phyloP scores from a whole-genome alignment of 2,329 filamentous ascomycete genomes.

The Sporothrix pseudoabietina region DNA sequence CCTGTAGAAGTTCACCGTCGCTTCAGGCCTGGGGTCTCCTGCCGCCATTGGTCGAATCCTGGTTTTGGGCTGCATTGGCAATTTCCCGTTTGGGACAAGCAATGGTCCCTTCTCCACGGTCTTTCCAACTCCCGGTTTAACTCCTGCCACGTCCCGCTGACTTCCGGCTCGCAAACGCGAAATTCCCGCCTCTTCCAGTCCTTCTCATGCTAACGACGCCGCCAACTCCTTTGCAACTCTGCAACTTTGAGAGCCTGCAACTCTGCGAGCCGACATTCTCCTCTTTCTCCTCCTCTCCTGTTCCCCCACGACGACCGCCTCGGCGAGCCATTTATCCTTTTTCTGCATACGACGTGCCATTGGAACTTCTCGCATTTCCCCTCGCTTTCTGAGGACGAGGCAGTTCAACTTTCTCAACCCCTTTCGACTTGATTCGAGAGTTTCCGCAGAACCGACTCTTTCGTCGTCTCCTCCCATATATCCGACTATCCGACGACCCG shows the following conservation, averaged over 20 bases:
- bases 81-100: conserved; percentile 27
- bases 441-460: not conserved
- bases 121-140: not conserved
- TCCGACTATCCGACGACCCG: conserved; percentile 5
- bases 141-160: conserved; percentile 11
- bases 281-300: conserved; percentile 4
- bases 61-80: conserved; percentile 19
- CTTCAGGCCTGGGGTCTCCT: conserved; percentile 1
- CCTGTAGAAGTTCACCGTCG: conserved; percentile 1
- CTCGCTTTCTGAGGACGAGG: not conserved
- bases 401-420: not conserved
- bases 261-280: not conserved
- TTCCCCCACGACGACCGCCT: not conserved
- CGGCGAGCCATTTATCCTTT: conserved; percentile 5
- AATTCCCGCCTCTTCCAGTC: not conserved
- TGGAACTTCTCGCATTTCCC: not conserved
- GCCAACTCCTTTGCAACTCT: not conserved
- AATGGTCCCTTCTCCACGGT: conserved; percentile 9
- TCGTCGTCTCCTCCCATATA: not conserved
- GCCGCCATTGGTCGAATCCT: conserved; percentile 5
- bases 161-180: conserved; percentile 22
- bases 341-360: not conserved
- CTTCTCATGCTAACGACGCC: not conserved
- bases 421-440: not conserved
- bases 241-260: not conserved